Evolutionary conservation across 805 yeast genomes (phyloP).

Genomic region (Saccharomycopsis fermentans): DNA sequence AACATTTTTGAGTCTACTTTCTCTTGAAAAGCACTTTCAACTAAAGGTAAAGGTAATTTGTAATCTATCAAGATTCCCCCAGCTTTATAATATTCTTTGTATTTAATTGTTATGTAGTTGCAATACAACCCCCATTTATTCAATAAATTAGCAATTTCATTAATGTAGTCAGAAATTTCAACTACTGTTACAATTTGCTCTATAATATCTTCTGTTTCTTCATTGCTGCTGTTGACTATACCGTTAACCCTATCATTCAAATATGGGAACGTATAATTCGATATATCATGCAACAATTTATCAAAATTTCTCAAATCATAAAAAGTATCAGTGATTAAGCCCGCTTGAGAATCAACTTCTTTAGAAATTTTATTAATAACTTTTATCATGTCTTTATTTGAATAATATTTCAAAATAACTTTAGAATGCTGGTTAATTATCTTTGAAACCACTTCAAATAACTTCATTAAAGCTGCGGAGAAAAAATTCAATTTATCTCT

Average conservation of each 20-base stretch:
- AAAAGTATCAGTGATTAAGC: slow-evolving; percentile 77
- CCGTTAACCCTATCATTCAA: slow-evolving; percentile 17
- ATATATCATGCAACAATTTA: slow-evolving; percentile 43
- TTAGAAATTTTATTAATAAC: slow-evolving; percentile 68
- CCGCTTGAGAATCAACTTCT: slow-evolving; percentile 90
- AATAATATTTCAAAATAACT: slow-evolving; percentile 67
- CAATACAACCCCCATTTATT: slow-evolving; percentile 80
- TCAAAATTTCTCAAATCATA: slow-evolving; percentile 61
- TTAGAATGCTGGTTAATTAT: slow-evolving; percentile 82
- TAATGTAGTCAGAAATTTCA: slow-evolving; percentile 54
- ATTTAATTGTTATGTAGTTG: slow-evolving; percentile 59
- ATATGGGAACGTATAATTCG: slow-evolving; percentile 42
- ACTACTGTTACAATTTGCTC: slow-evolving; percentile 39
- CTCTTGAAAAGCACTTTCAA: slow-evolving; percentile 42
- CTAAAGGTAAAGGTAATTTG: slow-evolving; percentile 42
- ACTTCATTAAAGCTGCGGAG: slow-evolving; percentile 49
- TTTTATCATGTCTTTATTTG: slow-evolving; percentile 44
- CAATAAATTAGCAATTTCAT: slow-evolving; percentile 66
- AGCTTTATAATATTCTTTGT: slow-evolving; percentile 36
- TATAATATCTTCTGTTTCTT: slow-evolving; percentile 24
- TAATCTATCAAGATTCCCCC: slow-evolving; percentile 14
- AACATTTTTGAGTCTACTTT: slow-evolving; percentile 44
- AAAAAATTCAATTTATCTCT: slow-evolving; percentile 40
- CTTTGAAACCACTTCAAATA: slow-evolving; percentile 76
- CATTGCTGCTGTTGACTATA: neutral